Evolutionary conservation across 2,329 filamentous ascomycete species (phyloP), one percentile per base, ranked within the genome.

Genomic region (Colletotrichum musicola): DNA sequence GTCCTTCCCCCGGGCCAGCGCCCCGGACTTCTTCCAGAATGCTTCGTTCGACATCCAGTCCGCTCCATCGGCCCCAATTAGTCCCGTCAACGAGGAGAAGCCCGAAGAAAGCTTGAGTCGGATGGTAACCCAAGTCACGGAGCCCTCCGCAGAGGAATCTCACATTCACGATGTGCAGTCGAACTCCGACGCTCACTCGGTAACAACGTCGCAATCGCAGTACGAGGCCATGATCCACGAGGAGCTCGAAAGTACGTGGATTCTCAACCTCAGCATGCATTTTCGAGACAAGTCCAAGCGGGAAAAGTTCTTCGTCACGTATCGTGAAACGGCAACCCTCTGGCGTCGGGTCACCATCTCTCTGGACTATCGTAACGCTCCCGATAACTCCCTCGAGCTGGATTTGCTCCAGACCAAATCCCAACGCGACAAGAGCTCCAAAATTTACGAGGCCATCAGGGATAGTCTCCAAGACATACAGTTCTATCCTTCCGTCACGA

Each of bases 241-340:
- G 71, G 95, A 98, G 79, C 86, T 98, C 63, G 94, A 98, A 75
- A 88, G 86, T 69, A 91, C 88, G 75, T 99, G 96, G 96, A 98
- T 99, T 69, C 84, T 99, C 73, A 99, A 99, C 76, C 86, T 98
- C 69, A 98, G 94, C 80, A 98, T 99, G 96, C 94, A 97, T 79
- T 99, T 98, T 79, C 90, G 95, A 68, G 96, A 99, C 81, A 91
- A 92, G 75, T 97, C 95, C 13, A 93, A 93, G 74, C 89, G 95
- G 50, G 96, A 99, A 79, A 99, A 99, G 79, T 98, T 98, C 83
- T 99, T 98, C 79, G 91, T 99, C 71, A 98, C 96, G 0, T 99
- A 93, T 78, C 93, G 94, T 55, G 90, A 93, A 4, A 92, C 89
- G 71, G 90, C 93, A 3, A 91, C 89, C 70, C 84, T 89, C 70